Evolutionary conservation across 108 stramenopile genomes (phyloP).

Genomic region (Discostella pseudostelligera): DNA sequence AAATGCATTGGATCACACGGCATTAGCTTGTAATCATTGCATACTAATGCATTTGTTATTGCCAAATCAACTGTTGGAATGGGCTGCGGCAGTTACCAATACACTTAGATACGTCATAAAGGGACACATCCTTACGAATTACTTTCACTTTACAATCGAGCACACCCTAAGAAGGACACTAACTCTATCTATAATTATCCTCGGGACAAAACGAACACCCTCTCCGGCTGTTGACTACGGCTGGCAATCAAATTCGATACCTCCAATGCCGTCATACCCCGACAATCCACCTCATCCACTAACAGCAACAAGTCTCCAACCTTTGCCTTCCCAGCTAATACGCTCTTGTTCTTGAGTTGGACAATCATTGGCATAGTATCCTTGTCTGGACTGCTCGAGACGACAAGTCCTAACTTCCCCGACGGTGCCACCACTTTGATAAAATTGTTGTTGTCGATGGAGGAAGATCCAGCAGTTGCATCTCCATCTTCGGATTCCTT

Average conservation of each 20-base stretch:
- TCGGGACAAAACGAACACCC: conserved; percentile 1
- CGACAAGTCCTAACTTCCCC: conserved; percentile 9
- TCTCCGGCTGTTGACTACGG: background rate
- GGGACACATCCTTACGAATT: too few species aligned
- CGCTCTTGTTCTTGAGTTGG: background rate
- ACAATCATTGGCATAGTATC: conserved; percentile 5
- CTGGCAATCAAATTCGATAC: conserved; percentile 1
- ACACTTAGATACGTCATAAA: too few species aligned
- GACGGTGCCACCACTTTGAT: conserved; percentile 1
- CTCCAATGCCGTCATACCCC: conserved; percentile 11
- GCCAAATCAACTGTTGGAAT: too few species aligned
- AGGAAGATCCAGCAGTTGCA: background rate
- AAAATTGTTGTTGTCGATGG: background rate
- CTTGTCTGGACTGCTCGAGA: background rate
- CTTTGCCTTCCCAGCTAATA: background rate
- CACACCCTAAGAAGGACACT: too few species aligned
- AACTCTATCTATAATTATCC: background rate
- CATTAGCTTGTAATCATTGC: too few species aligned
- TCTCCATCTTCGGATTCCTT: background rate
- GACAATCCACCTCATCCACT: conserved; percentile 19
- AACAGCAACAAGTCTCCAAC: conserved; percentile 14
- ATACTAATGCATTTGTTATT: too few species aligned
- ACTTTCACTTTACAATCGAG: too few species aligned
- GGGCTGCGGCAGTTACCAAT: too few species aligned
- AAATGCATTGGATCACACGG: too few species aligned